Percentiles rank a stretch among this genome's conserved stretches.
These are phyloP conservation scores for Diplotaxis tenuifolia DNA, from an alignment of 345 rosid species.

Conservation along the genomic window DNA sequence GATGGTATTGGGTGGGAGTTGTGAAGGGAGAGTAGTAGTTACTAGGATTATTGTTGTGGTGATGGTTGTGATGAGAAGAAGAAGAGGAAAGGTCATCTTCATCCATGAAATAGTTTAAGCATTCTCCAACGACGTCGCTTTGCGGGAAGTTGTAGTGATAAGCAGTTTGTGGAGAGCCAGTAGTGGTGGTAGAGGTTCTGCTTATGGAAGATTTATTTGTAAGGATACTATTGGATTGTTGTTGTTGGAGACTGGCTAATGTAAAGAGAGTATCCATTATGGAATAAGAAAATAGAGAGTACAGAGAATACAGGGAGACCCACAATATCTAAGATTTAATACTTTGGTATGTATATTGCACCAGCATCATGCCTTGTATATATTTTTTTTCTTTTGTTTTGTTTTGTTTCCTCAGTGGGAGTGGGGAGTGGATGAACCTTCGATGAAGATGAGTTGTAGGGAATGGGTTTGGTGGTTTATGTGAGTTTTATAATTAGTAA, in stretches of 20 bases:
- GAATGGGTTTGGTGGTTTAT: constrained; percentile 29
- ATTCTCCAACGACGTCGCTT: constrained; percentile 65
- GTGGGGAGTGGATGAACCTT: constrained; percentile 35
- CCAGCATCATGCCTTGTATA: constrained; percentile 32
- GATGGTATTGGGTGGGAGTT: constrained; percentile 37
- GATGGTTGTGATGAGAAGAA: constrained; percentile 59
- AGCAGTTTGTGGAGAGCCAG: constrained; percentile 61
- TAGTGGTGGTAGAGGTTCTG: constrained; percentile 79
- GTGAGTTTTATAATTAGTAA: constrained; percentile 15
- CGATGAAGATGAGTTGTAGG: constrained; percentile 27
- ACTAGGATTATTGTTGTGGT: constrained; percentile 22
- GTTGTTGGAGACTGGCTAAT: constrained; percentile 67
- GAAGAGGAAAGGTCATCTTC: constrained; percentile 98
- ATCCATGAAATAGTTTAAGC: constrained; percentile 99
- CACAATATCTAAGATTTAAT: constrained; percentile 51
- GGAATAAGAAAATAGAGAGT: constrained; percentile 30
- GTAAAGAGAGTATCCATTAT: constrained; percentile 94
- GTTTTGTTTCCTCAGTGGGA: not conserved
- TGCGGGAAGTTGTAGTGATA: constrained; percentile 54
- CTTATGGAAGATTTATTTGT: constrained; percentile 74
- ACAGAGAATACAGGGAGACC: constrained; percentile 44
- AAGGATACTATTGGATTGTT: constrained; percentile 61
- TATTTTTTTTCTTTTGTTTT: constrained; percentile 1
- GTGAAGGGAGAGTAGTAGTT: constrained; percentile 39
- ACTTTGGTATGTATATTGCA: constrained; percentile 35